Base-by-base conservation (phyloP, 495 filamentous ascomycete genomes). In the Daldinia bambusicola region DNA sequence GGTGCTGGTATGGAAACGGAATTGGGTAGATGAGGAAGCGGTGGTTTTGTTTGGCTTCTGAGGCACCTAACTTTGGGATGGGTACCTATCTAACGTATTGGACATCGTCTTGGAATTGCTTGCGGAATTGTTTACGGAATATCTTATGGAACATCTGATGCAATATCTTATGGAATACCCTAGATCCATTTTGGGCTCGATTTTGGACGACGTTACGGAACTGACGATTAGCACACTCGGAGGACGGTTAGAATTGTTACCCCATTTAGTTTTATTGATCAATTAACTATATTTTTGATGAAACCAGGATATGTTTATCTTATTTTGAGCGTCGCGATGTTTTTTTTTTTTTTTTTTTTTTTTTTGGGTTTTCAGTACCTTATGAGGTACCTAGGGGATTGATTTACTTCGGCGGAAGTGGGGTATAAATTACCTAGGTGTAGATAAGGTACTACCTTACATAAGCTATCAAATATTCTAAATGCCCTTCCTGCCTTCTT, bases 101-200 rank as follows among this genome's bases (percentile, higher is more conserved):
- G 61, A 68, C 55, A 53, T 36, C 30, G 64, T 58, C 36, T 36
- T 58, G 63, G 65, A 72, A 52, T 45, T 37, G 40, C 26, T 63
- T 69, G 58, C 52, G 63, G 37, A 63, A 71, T 45, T 37, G 40
- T 36, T 63, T 69, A 62, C 52, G 63, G 37, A 63, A 71, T 71
- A 71, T 59, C 57, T 63, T 68, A 65, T 58, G 63, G 48, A 63
- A 71, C 67, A 71, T 63, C 69, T 26, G 26, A 26, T 26, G 26
- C 26, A 26, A 26, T 26, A 1, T 26, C 26, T 26, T 26, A 3
- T 58, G 63, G 48, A 63, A 71, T 71, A 71, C 69, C 69, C 69
- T 52, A 36, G 57, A 50, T 60, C 13, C 8, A 48, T 58, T 26
- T 57, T 13, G n/a, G 14, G 10, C 14, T 67, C 52, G 59, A n/a